A percentile compares a stretch with the other conserved stretches of the same genome.
Conservation (phyloP, 768 basidiomycete species). For the Russula olivacea region DNA sequence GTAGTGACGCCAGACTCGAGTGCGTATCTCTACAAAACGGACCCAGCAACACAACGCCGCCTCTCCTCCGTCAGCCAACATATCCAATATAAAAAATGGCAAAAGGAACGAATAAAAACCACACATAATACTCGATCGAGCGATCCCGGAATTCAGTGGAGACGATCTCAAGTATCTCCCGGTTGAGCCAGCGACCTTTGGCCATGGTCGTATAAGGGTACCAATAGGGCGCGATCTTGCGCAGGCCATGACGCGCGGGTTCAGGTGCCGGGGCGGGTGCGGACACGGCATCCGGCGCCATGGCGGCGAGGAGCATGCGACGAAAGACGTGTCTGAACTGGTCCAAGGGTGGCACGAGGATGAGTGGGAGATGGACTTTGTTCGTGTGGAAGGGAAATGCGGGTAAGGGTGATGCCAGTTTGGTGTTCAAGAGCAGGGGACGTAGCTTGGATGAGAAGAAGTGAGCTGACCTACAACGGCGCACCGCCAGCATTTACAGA, state of each 20-base stretch:
- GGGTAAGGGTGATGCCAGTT: slow-evolving; percentile 10
- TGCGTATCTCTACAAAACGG: slow-evolving; percentile 46
- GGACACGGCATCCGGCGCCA: slow-evolving; percentile 23
- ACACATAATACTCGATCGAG: slow-evolving; percentile 92
- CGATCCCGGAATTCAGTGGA: slow-evolving; percentile 93
- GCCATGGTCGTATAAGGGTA: slow-evolving; percentile 91
- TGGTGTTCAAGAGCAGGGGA: neutral
- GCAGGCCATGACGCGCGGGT: slow-evolving; percentile 43
- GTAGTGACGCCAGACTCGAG: slow-evolving; percentile 94
- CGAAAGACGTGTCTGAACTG: slow-evolving; percentile 42
- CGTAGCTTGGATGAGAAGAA: too few relatives aligned
- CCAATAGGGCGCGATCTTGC: slow-evolving; percentile 86
- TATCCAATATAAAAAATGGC: neutral
- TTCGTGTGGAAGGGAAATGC: slow-evolving; percentile 23
- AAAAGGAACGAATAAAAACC: slow-evolving; percentile 32
- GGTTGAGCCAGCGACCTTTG: slow-evolving; percentile 82
- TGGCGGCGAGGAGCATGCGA: slow-evolving; percentile 26
- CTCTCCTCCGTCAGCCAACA: neutral
- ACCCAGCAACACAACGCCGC: neutral
- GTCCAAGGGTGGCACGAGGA: slow-evolving; percentile 44
- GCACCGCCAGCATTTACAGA: too few relatives aligned
- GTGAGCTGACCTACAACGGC: too few relatives aligned
- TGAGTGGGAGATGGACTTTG: slow-evolving; percentile 35
- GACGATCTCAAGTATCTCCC: slow-evolving; percentile 85
- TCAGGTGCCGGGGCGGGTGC: slow-evolving; percentile 10